phyloP scores from a whole-genome alignment of 192 early-diverging fungal species.

The Coemansia sp. region DNA sequence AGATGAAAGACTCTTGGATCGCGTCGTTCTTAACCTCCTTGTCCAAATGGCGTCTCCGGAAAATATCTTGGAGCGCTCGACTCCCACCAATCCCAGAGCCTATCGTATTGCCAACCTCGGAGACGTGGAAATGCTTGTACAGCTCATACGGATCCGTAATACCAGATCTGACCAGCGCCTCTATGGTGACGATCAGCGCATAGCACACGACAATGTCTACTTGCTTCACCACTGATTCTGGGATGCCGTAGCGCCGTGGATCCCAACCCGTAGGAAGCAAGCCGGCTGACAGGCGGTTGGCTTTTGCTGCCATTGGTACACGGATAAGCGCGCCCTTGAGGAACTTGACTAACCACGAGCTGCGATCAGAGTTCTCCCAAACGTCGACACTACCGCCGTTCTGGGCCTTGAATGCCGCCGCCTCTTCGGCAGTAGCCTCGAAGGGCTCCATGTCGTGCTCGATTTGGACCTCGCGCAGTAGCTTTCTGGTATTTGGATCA shows the following conservation, averaged over 20 bases:
- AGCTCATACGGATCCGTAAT: conserved; percentile 97
- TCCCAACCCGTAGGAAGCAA: conserved; percentile 94
- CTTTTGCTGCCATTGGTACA: conserved; percentile 89
- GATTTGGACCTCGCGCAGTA: conserved; percentile 87
- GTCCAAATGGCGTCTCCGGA: conserved; percentile 77
- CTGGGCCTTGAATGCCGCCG: conserved; percentile 78
- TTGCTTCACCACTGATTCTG: conserved; percentile 86
- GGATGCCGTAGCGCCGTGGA: conserved; percentile 86
- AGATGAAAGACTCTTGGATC: conserved; percentile 79
- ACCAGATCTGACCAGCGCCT: conserved; percentile 86
- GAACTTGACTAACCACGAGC: conserved; percentile 75
- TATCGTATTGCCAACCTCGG: conserved; percentile 86
- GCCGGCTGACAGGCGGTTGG: conserved; percentile 77
- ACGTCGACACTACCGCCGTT: conserved; percentile 77
- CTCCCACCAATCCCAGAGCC: conserved; percentile 91
- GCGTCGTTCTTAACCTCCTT: background rate
- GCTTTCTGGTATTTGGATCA: conserved; percentile 81
- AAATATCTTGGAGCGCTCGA: conserved; percentile 72
- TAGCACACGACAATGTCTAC: conserved; percentile 90
- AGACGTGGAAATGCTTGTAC: conserved; percentile 93
- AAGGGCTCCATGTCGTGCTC: conserved; percentile 87
- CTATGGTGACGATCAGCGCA: conserved; percentile 85
- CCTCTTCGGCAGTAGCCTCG: conserved; percentile 85
- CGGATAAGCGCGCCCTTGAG: conserved; percentile 85
- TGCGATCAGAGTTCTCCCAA: conserved; percentile 54